Evolutionary conservation across 257 asterid species (phyloP).

Genomic region (Solanum paucissectum): DNA sequence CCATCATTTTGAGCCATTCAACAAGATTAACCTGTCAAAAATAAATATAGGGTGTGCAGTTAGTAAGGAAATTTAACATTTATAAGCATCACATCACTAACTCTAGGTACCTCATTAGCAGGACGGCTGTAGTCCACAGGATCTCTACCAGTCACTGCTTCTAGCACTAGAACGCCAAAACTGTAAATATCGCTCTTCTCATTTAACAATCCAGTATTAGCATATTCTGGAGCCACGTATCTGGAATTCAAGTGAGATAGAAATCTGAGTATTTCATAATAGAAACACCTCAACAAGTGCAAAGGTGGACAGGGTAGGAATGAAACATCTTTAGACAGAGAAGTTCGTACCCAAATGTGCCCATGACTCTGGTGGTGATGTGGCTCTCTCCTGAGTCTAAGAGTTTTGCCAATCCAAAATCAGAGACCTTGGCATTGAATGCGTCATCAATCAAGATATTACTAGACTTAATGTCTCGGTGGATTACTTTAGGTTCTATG

Average conservation of each 20-base stretch:
- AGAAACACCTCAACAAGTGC: not conserved
- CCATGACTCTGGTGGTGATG: conserved; percentile 96
- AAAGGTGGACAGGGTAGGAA: not conserved
- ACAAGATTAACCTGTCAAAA: conserved; percentile 80
- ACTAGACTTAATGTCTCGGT: conserved; percentile 95
- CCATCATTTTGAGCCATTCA: conserved; percentile 98
- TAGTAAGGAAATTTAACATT: not conserved
- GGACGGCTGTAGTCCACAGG: conserved; percentile 96
- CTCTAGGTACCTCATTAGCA: conserved; percentile 51
- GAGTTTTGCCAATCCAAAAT: conserved; percentile 95
- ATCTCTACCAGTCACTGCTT: conserved; percentile 89
- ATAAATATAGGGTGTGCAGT: not conserved
- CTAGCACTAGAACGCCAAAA: conserved; percentile 86
- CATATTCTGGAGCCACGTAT: conserved; percentile 97
- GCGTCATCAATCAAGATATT: conserved; percentile 78
- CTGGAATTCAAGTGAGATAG: conserved; percentile 30
- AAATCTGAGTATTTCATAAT: not conserved
- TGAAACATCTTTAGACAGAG: not conserved
- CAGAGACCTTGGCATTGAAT: conserved; percentile 87
- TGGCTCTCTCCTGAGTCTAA: conserved; percentile 94
- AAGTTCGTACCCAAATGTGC: conserved; percentile 78
- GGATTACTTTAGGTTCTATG: conserved; percentile 92
- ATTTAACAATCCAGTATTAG: conserved; percentile 80
- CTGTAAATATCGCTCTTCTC: conserved; percentile 93
- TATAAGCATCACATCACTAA: not conserved